Base-by-base conservation (phyloP, 2,329 filamentous ascomycete species). In the Beauveria bassiana region DNA sequence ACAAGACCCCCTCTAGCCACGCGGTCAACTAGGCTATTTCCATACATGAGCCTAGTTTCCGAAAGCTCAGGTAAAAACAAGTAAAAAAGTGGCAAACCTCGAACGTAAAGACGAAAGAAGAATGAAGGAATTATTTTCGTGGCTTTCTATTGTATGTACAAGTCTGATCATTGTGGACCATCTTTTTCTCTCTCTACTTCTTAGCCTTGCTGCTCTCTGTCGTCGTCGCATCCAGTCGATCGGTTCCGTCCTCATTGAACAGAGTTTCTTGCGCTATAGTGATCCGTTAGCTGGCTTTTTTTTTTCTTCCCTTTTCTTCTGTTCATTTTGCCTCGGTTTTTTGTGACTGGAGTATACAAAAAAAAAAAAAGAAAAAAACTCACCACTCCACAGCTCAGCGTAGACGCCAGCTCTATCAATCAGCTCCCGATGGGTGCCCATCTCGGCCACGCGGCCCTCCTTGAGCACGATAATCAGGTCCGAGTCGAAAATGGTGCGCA, bases 401-500 rank as follows among this genome's bases (percentile, higher is more conserved):
- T 98, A 98, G 24, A 97, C 79, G 0, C 91, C 91, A 12, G 84
- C 88, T 18, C 76, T 79, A 66, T 95, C 89, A 64, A 98, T 85
- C 62, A 99, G 76, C 72, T 95, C 84, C 63, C 88, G 83, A 73
- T 99, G 95, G 18, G 90, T 96, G 16, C 95, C 95, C 73, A 84
- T 86, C 77, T 98, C 95, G 2, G 87, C 91, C n/a, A 98, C 92
- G 16, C 79, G 79, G 0, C 95, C 95, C 63, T 90, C 87, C 71
- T 87, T 88, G 61, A 98, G 77, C 43, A 98, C 95, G 68, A 98
- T 93, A 68, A 98, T 98, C 68, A 93, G 78, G 74, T 98, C 90
- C 45, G 90, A 90, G 70, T 98, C 95, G 70, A 90, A 96, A 66
- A 99, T 97, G 0, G 95, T 98, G 58, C 93, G 85, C 63, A 99